Percentiles rank a stretch among this genome's conserved stretches.
These are phyloP conservation scores for Camellia sinensis DNA, from an alignment of 148 eudicot species.

Conservation along the genomic window DNA sequence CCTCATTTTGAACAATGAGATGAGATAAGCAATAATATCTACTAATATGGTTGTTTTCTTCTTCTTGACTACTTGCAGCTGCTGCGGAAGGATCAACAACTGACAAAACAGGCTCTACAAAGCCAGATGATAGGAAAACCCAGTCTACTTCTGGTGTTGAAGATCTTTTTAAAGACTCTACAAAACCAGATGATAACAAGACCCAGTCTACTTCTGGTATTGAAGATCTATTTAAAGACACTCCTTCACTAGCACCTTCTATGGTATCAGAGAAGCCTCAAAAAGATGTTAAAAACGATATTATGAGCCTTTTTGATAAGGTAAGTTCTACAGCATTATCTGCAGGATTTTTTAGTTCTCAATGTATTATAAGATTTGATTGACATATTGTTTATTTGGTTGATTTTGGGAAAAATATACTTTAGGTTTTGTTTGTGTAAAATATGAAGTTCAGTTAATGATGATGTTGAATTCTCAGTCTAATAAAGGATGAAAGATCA, in stretches of 20 bases:
- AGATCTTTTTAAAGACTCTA: slow-evolving; percentile 8
- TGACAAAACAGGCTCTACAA: slow-evolving; percentile 39
- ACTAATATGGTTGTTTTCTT: not conserved
- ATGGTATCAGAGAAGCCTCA: slow-evolving; percentile 43
- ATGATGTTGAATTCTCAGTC: not conserved
- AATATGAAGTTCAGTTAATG: not conserved
- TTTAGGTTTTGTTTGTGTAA: not conserved
- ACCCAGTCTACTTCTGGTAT: slow-evolving; percentile 56
- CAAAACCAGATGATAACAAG: slow-evolving; percentile 43
- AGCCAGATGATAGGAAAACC: slow-evolving; percentile 41
- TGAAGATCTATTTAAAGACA: slow-evolving; percentile 75
- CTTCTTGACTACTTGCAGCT: slow-evolving; percentile 44
- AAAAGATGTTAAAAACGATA: slow-evolving; percentile 84
- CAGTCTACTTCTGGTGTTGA: slow-evolving; percentile 39
- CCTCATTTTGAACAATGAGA: slow-evolving; percentile 11
- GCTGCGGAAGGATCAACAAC: slow-evolving; percentile 64
- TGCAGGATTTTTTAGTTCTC: not conserved
- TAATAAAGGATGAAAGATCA: not conserved
- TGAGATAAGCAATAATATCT: too few relatives aligned
- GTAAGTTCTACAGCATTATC: slow-evolving; percentile 31
- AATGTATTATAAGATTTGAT: not conserved
- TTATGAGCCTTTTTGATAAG: slow-evolving; percentile 98
- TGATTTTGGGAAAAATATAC: not conserved
- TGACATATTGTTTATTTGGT: not conserved
- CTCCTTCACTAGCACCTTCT: slow-evolving; percentile 43